phyloP scores from a whole-genome alignment of 140 eudicot species.

The Oenanthe javanica region DNA sequence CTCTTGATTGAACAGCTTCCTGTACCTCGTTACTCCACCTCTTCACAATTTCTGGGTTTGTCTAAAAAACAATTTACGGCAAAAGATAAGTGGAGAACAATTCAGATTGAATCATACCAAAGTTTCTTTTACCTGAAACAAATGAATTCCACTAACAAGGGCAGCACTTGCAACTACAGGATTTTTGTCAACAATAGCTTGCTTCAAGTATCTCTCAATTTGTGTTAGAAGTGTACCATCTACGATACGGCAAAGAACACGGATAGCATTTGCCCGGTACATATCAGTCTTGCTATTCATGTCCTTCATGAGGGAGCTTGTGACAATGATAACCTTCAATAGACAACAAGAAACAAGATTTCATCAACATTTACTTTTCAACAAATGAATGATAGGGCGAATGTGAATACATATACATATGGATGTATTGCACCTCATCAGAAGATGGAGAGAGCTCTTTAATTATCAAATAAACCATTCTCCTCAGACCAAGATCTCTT shows the following conservation, averaged over 20 bases:
- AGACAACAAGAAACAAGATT: constrained; percentile 7
- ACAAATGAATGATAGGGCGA: constrained; percentile 1
- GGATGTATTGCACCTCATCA: constrained; percentile 59
- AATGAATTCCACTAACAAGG: constrained; percentile 91
- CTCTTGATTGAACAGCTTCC: constrained; percentile 95
- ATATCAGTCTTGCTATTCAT: constrained; percentile 97
- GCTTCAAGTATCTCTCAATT: constrained; percentile 93
- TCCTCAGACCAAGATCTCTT: constrained; percentile 71
- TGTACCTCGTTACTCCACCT: constrained; percentile 99
- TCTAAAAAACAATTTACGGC: constrained; percentile 23
- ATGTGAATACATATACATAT: not conserved
- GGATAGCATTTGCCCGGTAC: constrained; percentile 94
- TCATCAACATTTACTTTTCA: constrained; percentile 10
- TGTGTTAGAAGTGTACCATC: constrained; percentile 97
- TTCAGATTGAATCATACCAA: constrained; percentile 27
- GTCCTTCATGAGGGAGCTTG: constrained; percentile 96
- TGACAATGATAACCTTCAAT: constrained; percentile 79
- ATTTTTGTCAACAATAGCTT: constrained; percentile 93
- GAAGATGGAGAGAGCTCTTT: constrained; percentile 94
- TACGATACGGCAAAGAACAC: constrained; percentile 84
- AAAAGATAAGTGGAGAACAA: not conserved
- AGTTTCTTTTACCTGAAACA: constrained; percentile 58
- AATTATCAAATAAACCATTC: constrained; percentile 91
- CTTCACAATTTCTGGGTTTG: constrained; percentile 89
- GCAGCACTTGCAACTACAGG: constrained; percentile 99